Evolutionary conservation across 2,329 filamentous ascomycete species (phyloP).

Genomic region (Fusarium zealandicum): DNA sequence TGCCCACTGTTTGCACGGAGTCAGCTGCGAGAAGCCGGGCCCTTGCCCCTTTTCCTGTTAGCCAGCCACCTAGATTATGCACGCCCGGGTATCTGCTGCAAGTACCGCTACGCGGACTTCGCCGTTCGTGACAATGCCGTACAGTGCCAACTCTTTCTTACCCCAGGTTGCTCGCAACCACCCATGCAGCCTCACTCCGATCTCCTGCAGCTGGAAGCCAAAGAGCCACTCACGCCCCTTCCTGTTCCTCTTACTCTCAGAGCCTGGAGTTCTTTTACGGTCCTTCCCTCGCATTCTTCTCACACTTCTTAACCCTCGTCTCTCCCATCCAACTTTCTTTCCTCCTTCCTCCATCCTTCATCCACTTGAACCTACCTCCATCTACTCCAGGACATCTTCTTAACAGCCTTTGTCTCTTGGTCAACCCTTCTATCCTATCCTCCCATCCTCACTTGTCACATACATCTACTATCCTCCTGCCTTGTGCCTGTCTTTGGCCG

Average conservation of each 20-base stretch:
- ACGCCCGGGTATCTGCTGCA: constrained; percentile 17
- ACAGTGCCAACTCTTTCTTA: constrained; percentile 39
- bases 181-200: constrained; percentile 39
- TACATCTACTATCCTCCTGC: constrained; percentile 8
- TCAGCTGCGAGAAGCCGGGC: constrained; percentile 15
- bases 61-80: fast-evolving
- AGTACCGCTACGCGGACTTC: constrained; percentile 34
- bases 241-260: constrained; percentile 37
- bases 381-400: constrained; percentile 6
- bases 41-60: constrained; percentile 5
- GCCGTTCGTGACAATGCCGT: constrained; percentile 22
- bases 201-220: constrained; percentile 37
- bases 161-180: constrained; percentile 32
- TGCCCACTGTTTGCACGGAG: constrained; percentile 16
- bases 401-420: constrained; percentile 1
- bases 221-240: constrained; percentile 42
- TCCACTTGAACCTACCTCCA: constrained; percentile 4
- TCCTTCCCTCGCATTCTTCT: constrained; percentile 37
- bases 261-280: constrained; percentile 41
- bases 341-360: constrained; percentile 26
- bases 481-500: constrained; percentile 23
- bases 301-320: constrained; percentile 36
- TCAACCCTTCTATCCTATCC: constrained; percentile 11
- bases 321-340: constrained; percentile 38
- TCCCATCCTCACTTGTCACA: constrained; percentile 16